Conservation (phyloP, 1,139 yeast species). For the Blastobotrys proliferans region DNA sequence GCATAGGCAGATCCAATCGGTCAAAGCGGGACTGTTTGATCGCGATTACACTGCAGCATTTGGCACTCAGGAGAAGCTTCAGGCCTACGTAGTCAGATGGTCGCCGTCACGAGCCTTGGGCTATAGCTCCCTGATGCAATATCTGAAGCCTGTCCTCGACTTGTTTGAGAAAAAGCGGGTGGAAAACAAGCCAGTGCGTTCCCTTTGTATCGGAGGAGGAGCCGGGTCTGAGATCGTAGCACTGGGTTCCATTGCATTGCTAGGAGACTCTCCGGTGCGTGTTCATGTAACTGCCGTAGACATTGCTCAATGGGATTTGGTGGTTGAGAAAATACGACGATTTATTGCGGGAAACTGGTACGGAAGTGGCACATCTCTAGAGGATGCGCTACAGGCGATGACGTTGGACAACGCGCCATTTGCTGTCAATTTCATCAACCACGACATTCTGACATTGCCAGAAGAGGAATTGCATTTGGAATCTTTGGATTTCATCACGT, state of each 20-base stretch:
- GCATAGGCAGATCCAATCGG: conserved; percentile 49
- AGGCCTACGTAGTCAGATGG: conserved; percentile 83
- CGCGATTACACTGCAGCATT: conserved; percentile 71
- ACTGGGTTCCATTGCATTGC: conserved; percentile 49
- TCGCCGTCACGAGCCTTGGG: conserved; percentile 77
- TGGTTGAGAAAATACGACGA: conserved; percentile 43
- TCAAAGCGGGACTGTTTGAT: conserved; percentile 64
- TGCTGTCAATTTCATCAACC: conserved; percentile 47
- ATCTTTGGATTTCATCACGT: conserved; percentile 49
- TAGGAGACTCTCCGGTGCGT: conserved; percentile 23
- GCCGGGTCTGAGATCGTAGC: conserved; percentile 84
- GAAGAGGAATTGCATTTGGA: conserved; percentile 27
- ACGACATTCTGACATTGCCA: conserved; percentile 43
- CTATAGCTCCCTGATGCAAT: conserved; percentile 60
- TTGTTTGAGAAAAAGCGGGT: conserved; percentile 12
- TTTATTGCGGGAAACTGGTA: conserved; percentile 36
- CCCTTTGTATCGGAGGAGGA: conserved; percentile 79
- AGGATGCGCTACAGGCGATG: conserved; percentile 17
- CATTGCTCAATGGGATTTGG: conserved; percentile 70
- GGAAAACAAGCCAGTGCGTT: conserved; percentile 31
- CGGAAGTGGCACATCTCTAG: conserved; percentile 16
- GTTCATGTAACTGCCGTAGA: conserved; percentile 58
- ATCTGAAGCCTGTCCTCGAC: conserved; percentile 16
- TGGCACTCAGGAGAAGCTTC: conserved; percentile 55
- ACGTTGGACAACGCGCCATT: conserved; percentile 21